Conservation (phyloP, 1,284 basidiomycete genomes). For the Vanrija humicola region DNA sequence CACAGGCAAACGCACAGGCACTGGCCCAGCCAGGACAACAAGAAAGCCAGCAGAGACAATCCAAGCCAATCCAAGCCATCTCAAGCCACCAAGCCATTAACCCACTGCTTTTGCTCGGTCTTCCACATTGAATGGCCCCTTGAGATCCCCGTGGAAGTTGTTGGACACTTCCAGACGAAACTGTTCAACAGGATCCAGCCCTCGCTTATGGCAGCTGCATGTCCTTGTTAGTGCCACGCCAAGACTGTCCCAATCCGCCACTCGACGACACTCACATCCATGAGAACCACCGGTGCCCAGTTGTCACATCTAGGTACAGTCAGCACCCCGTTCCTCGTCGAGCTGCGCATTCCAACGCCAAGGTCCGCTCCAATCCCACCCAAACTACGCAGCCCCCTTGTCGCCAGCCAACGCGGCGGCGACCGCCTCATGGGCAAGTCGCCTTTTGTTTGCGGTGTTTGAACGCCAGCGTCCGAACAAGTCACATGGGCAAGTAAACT, state of each 20-base stretch:
- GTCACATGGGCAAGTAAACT: conserved; percentile 35
- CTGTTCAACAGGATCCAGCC: conserved; percentile 63
- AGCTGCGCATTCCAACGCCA: not conserved
- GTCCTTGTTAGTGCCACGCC: not conserved
- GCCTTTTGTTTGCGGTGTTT: no score
- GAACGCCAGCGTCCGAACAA: not conserved
- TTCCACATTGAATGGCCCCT: conserved; percentile 76
- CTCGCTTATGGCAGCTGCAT: conserved; percentile 57
- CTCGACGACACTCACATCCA: conserved; percentile 53
- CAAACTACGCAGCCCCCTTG: no score
- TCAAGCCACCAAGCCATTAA: not conserved
- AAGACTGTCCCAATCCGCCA: not conserved
- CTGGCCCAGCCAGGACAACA: not conserved
- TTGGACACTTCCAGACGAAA: conserved; percentile 70
- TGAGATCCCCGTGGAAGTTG: conserved; percentile 74
- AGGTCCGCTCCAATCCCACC: not conserved
- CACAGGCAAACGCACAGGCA: not conserved
- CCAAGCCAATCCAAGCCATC: no score
- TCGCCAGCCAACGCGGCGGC: no score
- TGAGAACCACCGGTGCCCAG: conserved; percentile 79
- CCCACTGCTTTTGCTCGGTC: conserved; percentile 64
- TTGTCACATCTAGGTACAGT: conserved; percentile 58
- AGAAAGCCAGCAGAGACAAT: no score
- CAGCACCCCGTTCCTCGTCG: not conserved
- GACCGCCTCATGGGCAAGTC: no score